Evolutionary conservation across 208 protist genomes (phyloP).

Genomic region (Crithidia thermophila): DNA sequence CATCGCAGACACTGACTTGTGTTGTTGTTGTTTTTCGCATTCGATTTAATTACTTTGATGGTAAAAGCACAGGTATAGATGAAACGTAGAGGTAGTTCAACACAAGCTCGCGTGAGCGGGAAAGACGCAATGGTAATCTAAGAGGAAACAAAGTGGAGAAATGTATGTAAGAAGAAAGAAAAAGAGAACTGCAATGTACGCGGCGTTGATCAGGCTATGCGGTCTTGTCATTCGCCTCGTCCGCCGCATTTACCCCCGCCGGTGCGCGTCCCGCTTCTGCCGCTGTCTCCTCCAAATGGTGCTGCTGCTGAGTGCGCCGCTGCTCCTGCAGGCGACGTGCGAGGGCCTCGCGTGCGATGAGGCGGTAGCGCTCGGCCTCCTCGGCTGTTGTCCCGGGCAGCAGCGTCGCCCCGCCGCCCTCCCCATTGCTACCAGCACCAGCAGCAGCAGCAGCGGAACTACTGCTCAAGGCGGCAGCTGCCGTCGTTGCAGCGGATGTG

Average conservation of each 20-base stretch:
- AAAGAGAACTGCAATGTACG: background rate
- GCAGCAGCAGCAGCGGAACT: background rate
- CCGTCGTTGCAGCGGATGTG: background rate
- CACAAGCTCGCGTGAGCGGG: too few relatives aligned
- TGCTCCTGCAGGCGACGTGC: constrained; percentile 52
- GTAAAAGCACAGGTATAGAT: too few relatives aligned
- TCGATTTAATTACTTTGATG: too few relatives aligned
- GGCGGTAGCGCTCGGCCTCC: constrained; percentile 76
- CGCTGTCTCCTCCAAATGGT: background rate
- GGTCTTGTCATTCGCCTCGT: constrained; percentile 12
- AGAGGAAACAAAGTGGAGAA: background rate
- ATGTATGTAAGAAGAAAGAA: background rate
- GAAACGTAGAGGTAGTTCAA: too few relatives aligned
- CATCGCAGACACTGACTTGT: too few relatives aligned
- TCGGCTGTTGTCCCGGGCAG: constrained; percentile 75
- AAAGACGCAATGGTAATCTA: too few relatives aligned
- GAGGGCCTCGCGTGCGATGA: constrained; percentile 71
- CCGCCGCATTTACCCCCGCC: too few relatives aligned
- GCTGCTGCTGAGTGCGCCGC: background rate
- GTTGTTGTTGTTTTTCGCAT: too few relatives aligned
- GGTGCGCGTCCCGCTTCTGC: too few relatives aligned
- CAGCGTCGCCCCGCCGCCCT: constrained; percentile 12
- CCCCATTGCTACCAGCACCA: background rate
- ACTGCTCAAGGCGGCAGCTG: background rate
- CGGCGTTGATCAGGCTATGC: constrained; percentile 3